Percentiles rank a stretch among this genome's conserved stretches.
Conservation (phyloP, 2,329 filamentous ascomycete species). For the Colletotrichum echinochloae region DNA sequence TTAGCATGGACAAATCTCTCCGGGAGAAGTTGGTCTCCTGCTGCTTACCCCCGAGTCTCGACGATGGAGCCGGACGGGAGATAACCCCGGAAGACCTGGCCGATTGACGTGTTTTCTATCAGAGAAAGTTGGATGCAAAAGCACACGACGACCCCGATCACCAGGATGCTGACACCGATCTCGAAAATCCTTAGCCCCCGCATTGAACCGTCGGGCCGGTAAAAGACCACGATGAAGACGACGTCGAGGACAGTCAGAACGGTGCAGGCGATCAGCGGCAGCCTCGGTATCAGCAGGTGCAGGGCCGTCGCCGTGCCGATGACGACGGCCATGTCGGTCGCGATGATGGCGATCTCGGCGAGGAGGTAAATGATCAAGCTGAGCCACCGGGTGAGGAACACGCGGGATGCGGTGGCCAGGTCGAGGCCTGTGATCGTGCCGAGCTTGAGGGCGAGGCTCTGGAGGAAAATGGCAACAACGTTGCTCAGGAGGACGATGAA, state of each 20-base stretch:
- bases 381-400: slow-evolving; percentile 74
- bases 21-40: not conserved
- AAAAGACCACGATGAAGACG: slow-evolving; percentile 75
- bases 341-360: slow-evolving; percentile 76
- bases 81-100: slow-evolving; percentile 74
- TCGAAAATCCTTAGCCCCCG: slow-evolving; percentile 71
- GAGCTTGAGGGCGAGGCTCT: slow-evolving; percentile 75
- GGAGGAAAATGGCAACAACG: slow-evolving; percentile 78
- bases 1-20: slow-evolving; percentile 35
- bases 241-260: slow-evolving; percentile 77
- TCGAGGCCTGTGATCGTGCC: slow-evolving; percentile 77
- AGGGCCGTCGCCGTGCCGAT: slow-evolving; percentile 79
- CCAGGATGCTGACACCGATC: slow-evolving; percentile 70
- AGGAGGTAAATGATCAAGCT: slow-evolving; percentile 71
- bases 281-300: slow-evolving; percentile 71
- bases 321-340: slow-evolving; percentile 79
- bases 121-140: slow-evolving; percentile 77
- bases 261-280: slow-evolving; percentile 76
- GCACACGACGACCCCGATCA: slow-evolving; percentile 75
- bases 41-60: slow-evolving; percentile 64
- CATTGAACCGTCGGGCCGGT: slow-evolving; percentile 70
- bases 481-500: slow-evolving; percentile 78
- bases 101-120: slow-evolving; percentile 65
- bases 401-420: slow-evolving; percentile 74
- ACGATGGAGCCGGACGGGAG: slow-evolving; percentile 72